Evolutionary conservation across 805 yeast genomes (phyloP).

Genomic region (Saccharomycopsis schoenii): DNA sequence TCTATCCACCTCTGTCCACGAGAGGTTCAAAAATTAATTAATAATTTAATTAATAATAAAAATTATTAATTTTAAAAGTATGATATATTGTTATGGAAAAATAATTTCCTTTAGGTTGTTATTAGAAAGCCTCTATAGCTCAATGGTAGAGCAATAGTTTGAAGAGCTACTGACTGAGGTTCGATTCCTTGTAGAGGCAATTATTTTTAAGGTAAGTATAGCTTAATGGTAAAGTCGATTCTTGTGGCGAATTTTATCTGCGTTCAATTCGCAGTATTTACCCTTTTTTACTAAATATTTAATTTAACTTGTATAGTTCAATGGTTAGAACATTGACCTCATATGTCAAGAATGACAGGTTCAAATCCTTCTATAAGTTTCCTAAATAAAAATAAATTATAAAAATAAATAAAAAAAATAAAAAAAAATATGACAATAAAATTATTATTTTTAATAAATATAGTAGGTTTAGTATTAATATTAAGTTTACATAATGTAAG

Average conservation of each 20-base stretch:
- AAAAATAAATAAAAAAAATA: neutral
- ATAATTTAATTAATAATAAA: no score
- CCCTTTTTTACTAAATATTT: conserved; percentile 5
- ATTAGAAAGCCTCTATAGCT: conserved; percentile 15
- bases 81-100: no score
- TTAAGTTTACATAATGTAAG: conserved; percentile 14
- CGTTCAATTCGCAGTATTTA: conserved; percentile 17
- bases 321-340: conserved; percentile 17
- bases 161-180: conserved; percentile 21
- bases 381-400: neutral
- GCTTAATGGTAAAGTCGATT: conserved; percentile 16
- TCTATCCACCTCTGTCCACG: neutral
- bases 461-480: conserved; percentile 17
- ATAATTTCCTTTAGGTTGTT: no score
- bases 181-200: conserved; percentile 20
- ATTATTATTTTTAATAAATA: conserved; percentile 14
- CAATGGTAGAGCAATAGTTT: conserved; percentile 21
- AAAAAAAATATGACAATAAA: conserved; percentile 8
- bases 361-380: conserved; percentile 15
- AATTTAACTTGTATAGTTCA: conserved; percentile 13
- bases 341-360: conserved; percentile 15
- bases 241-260: conserved; percentile 16
- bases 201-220: conserved; percentile 9
- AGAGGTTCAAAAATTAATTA: no score
- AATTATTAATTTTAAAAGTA: no score